Evolutionary conservation across 2,329 filamentous ascomycete species (phyloP), one percentile per base, ranked within the genome.

Genomic region (Gremmenia infestans): DNA sequence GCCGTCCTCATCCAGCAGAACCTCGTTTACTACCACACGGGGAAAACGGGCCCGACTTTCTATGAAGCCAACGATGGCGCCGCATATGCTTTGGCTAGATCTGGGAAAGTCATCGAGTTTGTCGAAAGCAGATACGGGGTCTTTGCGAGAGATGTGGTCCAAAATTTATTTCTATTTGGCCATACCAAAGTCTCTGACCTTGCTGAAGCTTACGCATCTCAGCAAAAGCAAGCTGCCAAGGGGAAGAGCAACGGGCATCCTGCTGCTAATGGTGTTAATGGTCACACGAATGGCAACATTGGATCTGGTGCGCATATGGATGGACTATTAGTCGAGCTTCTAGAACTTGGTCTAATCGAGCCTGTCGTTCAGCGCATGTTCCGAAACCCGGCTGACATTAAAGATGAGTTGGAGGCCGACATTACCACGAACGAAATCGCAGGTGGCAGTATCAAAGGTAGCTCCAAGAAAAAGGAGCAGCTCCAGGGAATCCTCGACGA

Each of bases 1-100:
- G 86, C 85, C 52, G 87, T 94, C 35, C 85, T 97, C 61, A 82
- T 96, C 43, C 93, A 97, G 70, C 89, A 96, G 70, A 91, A 92
- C 68, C 82, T 97, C 49, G 78, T 95, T 60, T 90, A 85, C 71
- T 87, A 92, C 72, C 81, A 85, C 62, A 82, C 84, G 62, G 80
- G 28, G 28, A 32, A 85, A 57, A 70, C 78, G 54, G 80, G 80
- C 47, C 71, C 79, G 50, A 88, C 88, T 23, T 85, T 83, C 69
- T 99, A 97, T 74, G 89, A 96, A 70, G 88, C 91, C 56, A 91
- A 97, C 66, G 78, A 86, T 68, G 78, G 85, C 63, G 83, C 86
- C 59, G 89, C 91, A 61, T 97, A 97, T 73, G 86, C 86, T 63
- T 78, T 97, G 45, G 78, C 92, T 39, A 88, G 94, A 56, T 82